Evolutionary conservation across 441 rosid genomes (phyloP).

Genomic region (Brassica hybrid): DNA sequence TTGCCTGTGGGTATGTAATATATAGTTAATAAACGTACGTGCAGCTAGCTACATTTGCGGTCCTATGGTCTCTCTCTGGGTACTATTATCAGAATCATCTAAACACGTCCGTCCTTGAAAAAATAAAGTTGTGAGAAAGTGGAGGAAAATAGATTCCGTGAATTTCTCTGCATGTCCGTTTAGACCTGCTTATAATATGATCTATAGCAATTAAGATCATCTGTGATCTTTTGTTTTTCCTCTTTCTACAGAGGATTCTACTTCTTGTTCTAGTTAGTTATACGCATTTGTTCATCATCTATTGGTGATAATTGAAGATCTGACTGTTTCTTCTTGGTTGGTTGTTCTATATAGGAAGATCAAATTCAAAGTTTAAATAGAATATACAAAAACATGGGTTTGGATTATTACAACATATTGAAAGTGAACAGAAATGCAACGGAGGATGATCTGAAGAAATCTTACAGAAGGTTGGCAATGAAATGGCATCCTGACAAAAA

Average conservation of each 20-base stretch:
- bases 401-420: slow-evolving; percentile 78
- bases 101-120: too few relatives aligned
- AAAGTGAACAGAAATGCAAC: slow-evolving; percentile 42
- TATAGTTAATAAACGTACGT: background rate
- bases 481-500: too few relatives aligned
- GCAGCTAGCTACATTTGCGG: slow-evolving; percentile 25
- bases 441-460: too few relatives aligned
- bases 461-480: too few relatives aligned
- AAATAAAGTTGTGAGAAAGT: too few relatives aligned
- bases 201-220: slow-evolving; percentile 15
- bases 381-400: slow-evolving; percentile 54
- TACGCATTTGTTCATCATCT: background rate
- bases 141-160: too few relatives aligned
- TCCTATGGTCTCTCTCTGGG: background rate
- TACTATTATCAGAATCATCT: too few relatives aligned
- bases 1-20: background rate
- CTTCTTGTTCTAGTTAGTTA: background rate
- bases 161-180: background rate
- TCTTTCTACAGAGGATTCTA: slow-evolving; percentile 18
- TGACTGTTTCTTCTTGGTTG: background rate
- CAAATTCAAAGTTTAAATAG: background rate
- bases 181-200: slow-evolving; percentile 16
- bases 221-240: slow-evolving; percentile 22
- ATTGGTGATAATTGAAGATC: slow-evolving; percentile 22
- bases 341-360: too few relatives aligned